Conservation (phyloP, 2,329 filamentous ascomycete species). For the Phialocephala subalpina region DNA sequence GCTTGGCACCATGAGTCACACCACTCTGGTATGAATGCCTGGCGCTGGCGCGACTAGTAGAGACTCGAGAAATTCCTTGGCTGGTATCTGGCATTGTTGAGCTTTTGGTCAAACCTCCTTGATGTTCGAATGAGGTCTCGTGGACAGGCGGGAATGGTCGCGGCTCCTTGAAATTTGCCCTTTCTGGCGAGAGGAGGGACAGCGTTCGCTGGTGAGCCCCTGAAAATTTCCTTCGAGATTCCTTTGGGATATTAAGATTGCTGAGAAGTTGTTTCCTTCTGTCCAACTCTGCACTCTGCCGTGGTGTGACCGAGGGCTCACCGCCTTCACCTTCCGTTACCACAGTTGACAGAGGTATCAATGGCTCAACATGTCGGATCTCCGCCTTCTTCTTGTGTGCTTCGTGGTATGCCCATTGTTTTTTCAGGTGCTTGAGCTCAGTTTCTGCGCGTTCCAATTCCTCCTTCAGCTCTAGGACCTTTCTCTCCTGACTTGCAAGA, state of each 20-base stretch:
- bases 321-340: constrained; percentile 32
- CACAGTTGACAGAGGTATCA: constrained; percentile 58
- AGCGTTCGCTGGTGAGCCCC: constrained; percentile 71
- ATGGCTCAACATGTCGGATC: constrained; percentile 64
- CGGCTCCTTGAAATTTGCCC: constrained; percentile 36
- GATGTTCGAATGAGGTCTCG: constrained; percentile 37
- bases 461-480: constrained; percentile 89
- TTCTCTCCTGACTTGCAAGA: constrained; percentile 90
- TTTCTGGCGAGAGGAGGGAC: constrained; percentile 78
- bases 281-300: constrained; percentile 68
- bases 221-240: constrained; percentile 64
- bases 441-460: constrained; percentile 85
- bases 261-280: constrained; percentile 73
- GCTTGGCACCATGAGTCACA: constrained; percentile 42
- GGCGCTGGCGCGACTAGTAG: constrained; percentile 33
- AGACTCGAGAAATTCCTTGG: constrained; percentile 38
- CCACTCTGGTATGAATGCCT: constrained; percentile 45
- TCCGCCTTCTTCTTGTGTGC: constrained; percentile 78
- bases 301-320: constrained; percentile 33
- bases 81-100: constrained; percentile 43
- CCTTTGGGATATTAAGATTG: constrained; percentile 54
- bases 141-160: constrained; percentile 45
- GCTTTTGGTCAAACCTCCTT: constrained; percentile 31
- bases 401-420: constrained; percentile 82
- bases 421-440: constrained; percentile 80